Evolutionary conservation across 257 asterid genomes (phyloP), one percentile per base, ranked within the genome.

Genomic region (Cinchona pubescens): DNA sequence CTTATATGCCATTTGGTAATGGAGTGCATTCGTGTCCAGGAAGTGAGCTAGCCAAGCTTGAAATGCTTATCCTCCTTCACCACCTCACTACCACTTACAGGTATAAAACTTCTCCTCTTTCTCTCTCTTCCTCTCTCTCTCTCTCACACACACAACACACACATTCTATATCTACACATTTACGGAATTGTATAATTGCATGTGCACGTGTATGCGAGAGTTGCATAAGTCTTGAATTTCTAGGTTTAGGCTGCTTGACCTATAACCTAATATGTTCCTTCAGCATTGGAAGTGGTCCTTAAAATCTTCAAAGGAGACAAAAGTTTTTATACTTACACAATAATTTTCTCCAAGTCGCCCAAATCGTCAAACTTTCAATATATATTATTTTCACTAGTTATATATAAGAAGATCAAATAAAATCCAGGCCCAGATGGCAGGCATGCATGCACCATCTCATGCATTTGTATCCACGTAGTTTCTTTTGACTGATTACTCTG

Each of bases 11-110:
- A 29, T 90, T 90, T 58, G 94, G 96, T 18, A 89, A 83, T 61
- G 96, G 96, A 40, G 82, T 75, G 27, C 96, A 90, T 71, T 88
- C 96, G 37, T 90, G 96, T 77, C 96, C 94, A 3, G 96, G 96
- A 29, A 87, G 83, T 75, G 94, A 90, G 74, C 88, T 90, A 35
- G 96, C 96, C 12, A 88, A 87, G 84, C 94, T 90, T 43, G 94
- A 90, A 83, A 87, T 90, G 87, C 90, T 90, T 72, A 73, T 90
- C 76, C 55, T 90, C 71, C 88, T 90, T 27, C 96, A 88, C 81
- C 90, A 87, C 81, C 84, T 90, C 82, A 84, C 88, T 48, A 85
- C 88, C 64, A 87, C 82, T 38, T 90, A 80, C 78, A 88, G 91
- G 96, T 88, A 76, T 11, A 9, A n/a, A n/a, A n/a, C 0, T 3